Evolutionary conservation across 441 rosid species (phyloP).

Genomic region (Flueggea neowawraea): DNA sequence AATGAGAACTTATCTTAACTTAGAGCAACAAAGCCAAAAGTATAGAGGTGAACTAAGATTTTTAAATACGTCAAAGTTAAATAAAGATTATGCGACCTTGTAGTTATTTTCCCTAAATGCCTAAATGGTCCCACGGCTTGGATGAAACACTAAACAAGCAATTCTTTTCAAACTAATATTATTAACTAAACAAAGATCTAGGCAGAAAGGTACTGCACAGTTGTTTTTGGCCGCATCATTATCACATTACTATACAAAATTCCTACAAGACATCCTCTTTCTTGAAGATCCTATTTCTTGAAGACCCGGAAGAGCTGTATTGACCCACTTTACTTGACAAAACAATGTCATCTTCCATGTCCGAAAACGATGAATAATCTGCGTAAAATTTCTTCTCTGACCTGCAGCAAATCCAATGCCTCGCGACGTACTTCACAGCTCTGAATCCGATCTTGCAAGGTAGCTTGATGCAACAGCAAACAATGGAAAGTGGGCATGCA

Average conservation of each 20-base stretch:
- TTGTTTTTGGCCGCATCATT: too few species aligned
- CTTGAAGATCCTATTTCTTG: conserved; percentile 10
- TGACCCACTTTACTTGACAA: conserved; percentile 3
- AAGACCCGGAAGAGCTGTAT: background rate
- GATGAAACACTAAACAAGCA: too few species aligned
- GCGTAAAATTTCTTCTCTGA: conserved; percentile 32
- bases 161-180: too few species aligned
- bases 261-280: conserved; percentile 2
- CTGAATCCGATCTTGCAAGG: conserved; percentile 60
- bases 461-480: conserved; percentile 47
- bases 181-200: too few species aligned
- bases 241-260: background rate
- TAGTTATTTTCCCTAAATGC: too few species aligned
- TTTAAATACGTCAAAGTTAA: too few species aligned
- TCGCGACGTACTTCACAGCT: conserved; percentile 24
- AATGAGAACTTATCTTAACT: too few species aligned
- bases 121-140: too few species aligned
- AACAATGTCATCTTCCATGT: conserved; percentile 41
- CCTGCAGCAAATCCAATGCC: conserved; percentile 30
- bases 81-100: too few species aligned
- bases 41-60: too few species aligned
- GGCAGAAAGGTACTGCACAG: too few species aligned
- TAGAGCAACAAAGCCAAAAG: too few species aligned
- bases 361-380: conserved; percentile 73
- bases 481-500: conserved; percentile 57